A percentile compares a stretch with the other conserved stretches of the same genome.
Evolutionary conservation across 2,329 filamentous ascomycete species (phyloP).

Genomic region (Fusarium beomiforme): DNA sequence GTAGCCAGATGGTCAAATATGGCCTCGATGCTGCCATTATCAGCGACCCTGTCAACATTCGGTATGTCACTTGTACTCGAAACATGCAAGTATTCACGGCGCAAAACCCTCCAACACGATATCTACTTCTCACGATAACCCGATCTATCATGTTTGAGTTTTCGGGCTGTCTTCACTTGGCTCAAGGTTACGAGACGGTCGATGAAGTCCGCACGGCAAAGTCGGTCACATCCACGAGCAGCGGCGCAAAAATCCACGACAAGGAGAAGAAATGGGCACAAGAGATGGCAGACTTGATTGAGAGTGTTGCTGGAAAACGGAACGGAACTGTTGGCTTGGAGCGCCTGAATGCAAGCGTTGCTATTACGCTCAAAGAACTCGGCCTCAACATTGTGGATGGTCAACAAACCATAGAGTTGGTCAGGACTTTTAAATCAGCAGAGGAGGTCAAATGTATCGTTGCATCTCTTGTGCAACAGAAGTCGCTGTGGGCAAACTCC

Average conservation of each 20-base stretch:
- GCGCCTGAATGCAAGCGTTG: conserved; percentile 1
- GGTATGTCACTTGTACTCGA: neutral
- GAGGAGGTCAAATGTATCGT: neutral
- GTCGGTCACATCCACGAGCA: neutral
- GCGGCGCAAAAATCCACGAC: neutral
- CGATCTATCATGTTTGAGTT: neutral
- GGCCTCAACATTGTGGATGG: neutral
- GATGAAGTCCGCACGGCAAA: neutral
- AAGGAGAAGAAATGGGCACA: neutral
- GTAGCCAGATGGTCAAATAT: neutral
- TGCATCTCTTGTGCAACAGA: neutral
- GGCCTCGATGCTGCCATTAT: neutral
- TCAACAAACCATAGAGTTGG: neutral
- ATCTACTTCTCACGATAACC: neutral
- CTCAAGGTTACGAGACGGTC: neutral
- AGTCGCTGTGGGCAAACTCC: neutral
- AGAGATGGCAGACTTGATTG: neutral
- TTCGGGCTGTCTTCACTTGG: neutral
- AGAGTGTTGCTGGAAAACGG: neutral
- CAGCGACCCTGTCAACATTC: neutral
- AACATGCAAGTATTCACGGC: neutral
- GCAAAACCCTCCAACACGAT: neutral
- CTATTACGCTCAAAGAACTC: neutral
- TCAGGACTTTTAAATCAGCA: neutral
- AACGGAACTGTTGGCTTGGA: neutral